These are phyloP conservation scores for Scortechinia acanthostroma DNA, from an alignment of 2,329 filamentous ascomycete genomes.

Conservation along the genomic window DNA sequence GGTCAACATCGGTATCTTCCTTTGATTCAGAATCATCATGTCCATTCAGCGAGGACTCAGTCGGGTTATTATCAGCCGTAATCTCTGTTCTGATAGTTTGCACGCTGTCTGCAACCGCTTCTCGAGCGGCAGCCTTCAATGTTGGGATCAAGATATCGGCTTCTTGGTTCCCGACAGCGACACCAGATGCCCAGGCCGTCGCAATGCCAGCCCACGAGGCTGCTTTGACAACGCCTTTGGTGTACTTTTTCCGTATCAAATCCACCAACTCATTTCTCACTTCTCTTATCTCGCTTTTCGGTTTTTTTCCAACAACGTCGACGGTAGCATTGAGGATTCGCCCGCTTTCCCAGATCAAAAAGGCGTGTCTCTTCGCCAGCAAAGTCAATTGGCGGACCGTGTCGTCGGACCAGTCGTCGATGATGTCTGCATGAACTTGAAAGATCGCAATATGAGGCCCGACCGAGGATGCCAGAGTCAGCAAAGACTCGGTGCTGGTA, in stretches of 20 bases:
- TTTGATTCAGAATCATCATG: conserved; percentile 5
- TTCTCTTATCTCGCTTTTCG: conserved; percentile 15
- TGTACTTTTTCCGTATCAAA: conserved; percentile 24
- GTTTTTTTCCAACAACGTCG: conserved; percentile 15
- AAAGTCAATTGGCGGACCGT: conserved; percentile 30
- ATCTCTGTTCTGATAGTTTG: conserved; percentile 29
- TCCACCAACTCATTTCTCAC: conserved; percentile 19
- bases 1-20: conserved; percentile 7
- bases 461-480: conserved; percentile 45
- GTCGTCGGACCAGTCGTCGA: conserved; percentile 49
- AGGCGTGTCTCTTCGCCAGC: conserved; percentile 22
- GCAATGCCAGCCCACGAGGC: conserved; percentile 26
- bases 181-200: conserved; percentile 25
- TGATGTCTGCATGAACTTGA: conserved; percentile 54
- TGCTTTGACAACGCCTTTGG: conserved; percentile 21
- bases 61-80: conserved; percentile 14
- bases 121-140: conserved; percentile 26
- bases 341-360: conserved; percentile 28
- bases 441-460: conserved; percentile 53
- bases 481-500: conserved; percentile 41
- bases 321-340: conserved; percentile 23
- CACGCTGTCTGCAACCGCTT: conserved; percentile 23
- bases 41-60: conserved; percentile 8
- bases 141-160: conserved; percentile 28
- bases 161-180: conserved; percentile 22